Evolutionary conservation across 2,329 filamentous ascomycete species (phyloP).

Genomic region (Talaromyces sp.): DNA sequence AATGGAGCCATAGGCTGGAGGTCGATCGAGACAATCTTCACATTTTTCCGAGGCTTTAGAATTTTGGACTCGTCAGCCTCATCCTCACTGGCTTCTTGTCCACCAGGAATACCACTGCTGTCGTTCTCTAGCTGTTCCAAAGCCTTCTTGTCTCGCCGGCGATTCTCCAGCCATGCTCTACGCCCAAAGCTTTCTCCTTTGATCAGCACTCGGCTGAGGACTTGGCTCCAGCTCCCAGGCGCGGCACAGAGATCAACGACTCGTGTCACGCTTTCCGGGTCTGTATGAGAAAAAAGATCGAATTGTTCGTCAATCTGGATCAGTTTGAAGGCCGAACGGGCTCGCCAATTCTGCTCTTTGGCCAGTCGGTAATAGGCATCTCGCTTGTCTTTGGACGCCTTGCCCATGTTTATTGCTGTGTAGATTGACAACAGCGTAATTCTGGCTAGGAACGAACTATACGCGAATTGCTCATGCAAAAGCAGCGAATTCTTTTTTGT

Average conservation of each 20-base stretch:
- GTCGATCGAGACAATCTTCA: conserved; percentile 94
- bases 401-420: conserved; percentile 61
- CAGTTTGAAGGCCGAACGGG: conserved; percentile 92
- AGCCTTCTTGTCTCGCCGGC: conserved; percentile 50
- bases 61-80: conserved; percentile 21
- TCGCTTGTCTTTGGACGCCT: conserved; percentile 97
- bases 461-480: background rate
- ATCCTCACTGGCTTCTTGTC: conserved; percentile 25
- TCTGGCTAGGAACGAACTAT: background rate
- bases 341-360: conserved; percentile 98
- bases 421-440: background rate
- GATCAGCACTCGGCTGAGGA: conserved; percentile 86
- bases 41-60: conserved; percentile 56
- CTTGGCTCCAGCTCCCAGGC: conserved; percentile 95
- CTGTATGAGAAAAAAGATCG: conserved; percentile 68
- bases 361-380: conserved; percentile 97
- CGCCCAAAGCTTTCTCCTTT: conserved; percentile 87
- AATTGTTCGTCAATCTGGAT: conserved; percentile 96
- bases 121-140: conserved; percentile 17
- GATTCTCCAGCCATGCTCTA: conserved; percentile 78
- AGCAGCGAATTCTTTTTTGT: background rate
- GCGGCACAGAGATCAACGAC: conserved; percentile 96
- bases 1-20: conserved; percentile 92
- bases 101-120: conserved; percentile 8
- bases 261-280: conserved; percentile 66